Base-by-base conservation (phyloP, 805 yeast genomes). In the Lipomyces spencermartinsiae region DNA sequence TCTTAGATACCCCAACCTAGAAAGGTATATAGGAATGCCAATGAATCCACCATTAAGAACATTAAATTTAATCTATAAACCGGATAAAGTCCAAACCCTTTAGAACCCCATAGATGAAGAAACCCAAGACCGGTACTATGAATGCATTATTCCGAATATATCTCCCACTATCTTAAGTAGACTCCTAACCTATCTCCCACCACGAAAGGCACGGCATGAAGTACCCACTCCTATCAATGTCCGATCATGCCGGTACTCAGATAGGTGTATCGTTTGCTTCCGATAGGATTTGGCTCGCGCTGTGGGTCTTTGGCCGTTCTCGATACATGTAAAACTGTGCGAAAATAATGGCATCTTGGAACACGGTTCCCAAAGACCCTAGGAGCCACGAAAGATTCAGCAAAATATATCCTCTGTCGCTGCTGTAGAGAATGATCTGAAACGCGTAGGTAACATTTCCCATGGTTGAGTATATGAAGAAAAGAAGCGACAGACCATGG, bases 401-500 rank as follows among this genome's bases (percentile, higher is more conserved):
- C 67, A 82, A 74, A 56, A 91, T 73, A 80, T 90, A 90, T 46
- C 83, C 82, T 70, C 80, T 73, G 75, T 91, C 94, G 59, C 82
- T 82, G 73, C 93, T 81, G 78, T 84, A 90, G 70, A 88, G 81
- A 66, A 91, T 78, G 64, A 90, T 90, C 76, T 90, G 93, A 59
- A 87, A 85, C 29, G 93, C 91, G 74, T 89, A 91, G 4, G 94
- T 88, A 70, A 90, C 75, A 76, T 90, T 90, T 22, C 95, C 96
- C 73, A 89, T 80, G 9, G 90, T 85, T 37, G 93, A 89, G 71
- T 90, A 87, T 71, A 90, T 78, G 80, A 90, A 90, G 78, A 90
- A 91, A 62, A 92, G 84, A 70, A 94, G 85, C 65, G 97, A 89
- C 73, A 95, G 88, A 1, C 98, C 98, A 65, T 86, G 84, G 64